Evolutionary conservation across 2,329 filamentous ascomycete species (phyloP).

Genomic region (Trichoderma sp.): DNA sequence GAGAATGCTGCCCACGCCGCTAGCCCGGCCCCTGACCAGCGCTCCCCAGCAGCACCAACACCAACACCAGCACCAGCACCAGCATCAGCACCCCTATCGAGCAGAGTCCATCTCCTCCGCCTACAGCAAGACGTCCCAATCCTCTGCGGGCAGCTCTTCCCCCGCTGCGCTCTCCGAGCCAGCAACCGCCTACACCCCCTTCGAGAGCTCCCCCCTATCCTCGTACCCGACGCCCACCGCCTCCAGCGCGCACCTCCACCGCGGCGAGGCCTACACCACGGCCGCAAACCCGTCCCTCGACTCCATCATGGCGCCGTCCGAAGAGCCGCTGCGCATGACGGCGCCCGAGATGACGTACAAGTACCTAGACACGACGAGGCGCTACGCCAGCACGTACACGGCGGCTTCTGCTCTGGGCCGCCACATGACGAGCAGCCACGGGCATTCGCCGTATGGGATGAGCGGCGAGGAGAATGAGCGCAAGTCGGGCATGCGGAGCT

Average conservation of each 20-base stretch:
- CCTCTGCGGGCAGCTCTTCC: slow-evolving; percentile 22
- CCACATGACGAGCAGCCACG: slow-evolving; percentile 16
- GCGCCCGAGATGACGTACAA: slow-evolving; percentile 38
- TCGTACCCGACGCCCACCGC: slow-evolving; percentile 20
- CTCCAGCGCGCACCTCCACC: background rate
- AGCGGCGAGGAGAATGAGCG: slow-evolving; percentile 16
- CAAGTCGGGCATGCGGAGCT: slow-evolving; percentile 19
- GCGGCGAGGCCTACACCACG: slow-evolving; percentile 31
- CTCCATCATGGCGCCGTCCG: slow-evolving; percentile 29
- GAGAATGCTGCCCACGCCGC: slow-evolving; percentile 32
- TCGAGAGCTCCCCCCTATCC: slow-evolving; percentile 27
- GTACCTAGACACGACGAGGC: slow-evolving; percentile 38
- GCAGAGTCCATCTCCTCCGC: slow-evolving; percentile 35
- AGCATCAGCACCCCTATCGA: slow-evolving; percentile 32
- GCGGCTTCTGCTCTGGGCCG: background rate
- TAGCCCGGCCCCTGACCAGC: slow-evolving; percentile 31
- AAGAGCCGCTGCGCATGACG: slow-evolving; percentile 31
- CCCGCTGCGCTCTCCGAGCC: slow-evolving; percentile 25
- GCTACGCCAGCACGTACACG: slow-evolving; percentile 20
- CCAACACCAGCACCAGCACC: too few relatives aligned
- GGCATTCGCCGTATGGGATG: slow-evolving; percentile 16
- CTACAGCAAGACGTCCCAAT: slow-evolving; percentile 31
- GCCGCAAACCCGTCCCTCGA: slow-evolving; percentile 12
- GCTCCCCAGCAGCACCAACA: slow-evolving; percentile 25
- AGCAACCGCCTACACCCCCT: slow-evolving; percentile 21